Percentiles rank a stretch among this genome's conserved stretches.
Conservation (phyloP, 139 green algal genomes). For the Chlamydomonas applanata region DNA sequence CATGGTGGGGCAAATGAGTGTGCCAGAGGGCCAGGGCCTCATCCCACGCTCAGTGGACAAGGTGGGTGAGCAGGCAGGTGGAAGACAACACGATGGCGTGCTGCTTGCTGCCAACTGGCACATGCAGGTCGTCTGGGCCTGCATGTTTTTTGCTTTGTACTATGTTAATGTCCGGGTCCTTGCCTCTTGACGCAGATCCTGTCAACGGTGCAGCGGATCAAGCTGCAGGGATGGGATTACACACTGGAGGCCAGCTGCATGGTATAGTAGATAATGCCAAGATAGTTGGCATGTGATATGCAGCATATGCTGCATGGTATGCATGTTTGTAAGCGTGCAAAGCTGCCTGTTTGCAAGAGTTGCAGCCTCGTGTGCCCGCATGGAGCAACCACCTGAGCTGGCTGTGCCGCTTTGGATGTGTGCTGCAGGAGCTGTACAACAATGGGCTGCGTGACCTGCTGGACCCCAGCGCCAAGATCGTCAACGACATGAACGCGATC, state of each 20-base stretch:
- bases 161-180: no score
- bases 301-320: no score
- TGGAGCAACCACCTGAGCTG: no score
- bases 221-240: slow-evolving; percentile 74
- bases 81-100: not conserved
- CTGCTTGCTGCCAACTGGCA: not conserved
- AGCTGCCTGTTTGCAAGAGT: no score
- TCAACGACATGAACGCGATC: slow-evolving; percentile 69
- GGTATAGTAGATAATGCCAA: no score
- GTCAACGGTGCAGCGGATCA: slow-evolving; percentile 35
- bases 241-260: slow-evolving; percentile 81
- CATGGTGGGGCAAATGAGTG: slow-evolving; percentile 65
- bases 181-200: slow-evolving; percentile 78
- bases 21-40: slow-evolving; percentile 63
- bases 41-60: slow-evolving; percentile 78
- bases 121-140: no score
- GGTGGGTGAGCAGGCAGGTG: slow-evolving; percentile 46
- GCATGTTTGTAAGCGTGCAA: no score
- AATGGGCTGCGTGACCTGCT: slow-evolving; percentile 86
- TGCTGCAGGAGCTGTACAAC: slow-evolving; percentile 85
- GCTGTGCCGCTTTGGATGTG: no score
- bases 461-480: slow-evolving; percentile 23
- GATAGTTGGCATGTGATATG: no score
- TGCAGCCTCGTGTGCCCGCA: no score
- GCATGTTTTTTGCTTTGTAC: no score